Base-by-base conservation (phyloP, 768 basidiomycete species). In the Phlegmacium glaucopus region DNA sequence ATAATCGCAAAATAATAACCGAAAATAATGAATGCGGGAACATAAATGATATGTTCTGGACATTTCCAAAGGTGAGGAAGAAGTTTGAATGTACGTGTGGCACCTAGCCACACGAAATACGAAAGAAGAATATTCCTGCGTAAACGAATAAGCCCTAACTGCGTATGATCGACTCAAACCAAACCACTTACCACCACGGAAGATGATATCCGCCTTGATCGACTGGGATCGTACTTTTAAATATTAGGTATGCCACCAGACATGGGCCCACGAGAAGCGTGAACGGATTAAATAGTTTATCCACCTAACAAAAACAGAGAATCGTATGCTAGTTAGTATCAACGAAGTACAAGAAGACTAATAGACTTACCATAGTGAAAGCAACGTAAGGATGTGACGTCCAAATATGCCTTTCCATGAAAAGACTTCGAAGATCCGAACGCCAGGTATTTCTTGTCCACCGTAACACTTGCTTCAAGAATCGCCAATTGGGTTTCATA, bases 381-480 rank as follows among this genome's bases (percentile, higher is more conserved):
- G 91, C 88, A 39, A 91, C 89, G 65, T 92, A 94, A 29, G 93
- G 93, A 72, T 94, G 90, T 36, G 80, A 62, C 2, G 87, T 90
- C 91, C 92, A 94, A 42, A 95, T 76, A 63, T 90, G 68, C 45
- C 93, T 67, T 61, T 95, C 92, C 73, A 79, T 94, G 65, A 94
- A 95, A 47, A 95, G 72, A 57, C 86, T 88, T 44, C 94, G 76
- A 54, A 94, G 60, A 75, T 95, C 93, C 2, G 86, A 89, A 43
- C 93, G 73, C 92, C 94, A 95, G 3, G 92, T 95, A 71, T 95
- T 95, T 52, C 93, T 71, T 12, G 92, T 95, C 93, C 92, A 94
- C 52, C 93, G 72, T 44, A 95, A 68, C 10, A 94, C 93, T 64
- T 95, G 94, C 70, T 94, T 93, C 67, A 94, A 70, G 72, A 95